phyloP scores from a whole-genome alignment of 345 rosid genomes.

The Gossypioides kirkii region DNA sequence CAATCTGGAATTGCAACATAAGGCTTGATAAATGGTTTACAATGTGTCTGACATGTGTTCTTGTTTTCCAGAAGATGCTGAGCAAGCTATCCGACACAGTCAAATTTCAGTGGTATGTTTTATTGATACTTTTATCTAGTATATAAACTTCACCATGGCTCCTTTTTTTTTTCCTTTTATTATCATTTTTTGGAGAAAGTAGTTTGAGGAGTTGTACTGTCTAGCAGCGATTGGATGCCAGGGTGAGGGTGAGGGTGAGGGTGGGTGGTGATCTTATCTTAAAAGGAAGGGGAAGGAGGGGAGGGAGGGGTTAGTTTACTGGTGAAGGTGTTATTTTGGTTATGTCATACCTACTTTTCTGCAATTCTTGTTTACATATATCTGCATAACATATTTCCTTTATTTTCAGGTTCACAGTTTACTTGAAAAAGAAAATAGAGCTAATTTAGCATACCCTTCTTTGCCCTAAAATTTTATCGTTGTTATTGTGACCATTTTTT shows the following conservation, averaged over 20 bases:
- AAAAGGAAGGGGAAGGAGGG: neutral
- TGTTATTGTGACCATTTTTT: neutral
- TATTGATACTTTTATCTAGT: neutral
- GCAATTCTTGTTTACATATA: no score
- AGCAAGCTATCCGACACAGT: constrained; percentile 33
- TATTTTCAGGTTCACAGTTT: neutral
- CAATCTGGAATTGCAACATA: neutral
- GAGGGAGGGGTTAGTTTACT: neutral
- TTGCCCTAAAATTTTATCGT: neutral
- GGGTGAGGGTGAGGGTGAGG: no score
- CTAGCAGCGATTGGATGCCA: neutral
- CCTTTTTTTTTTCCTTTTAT: neutral
- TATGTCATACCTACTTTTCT: neutral
- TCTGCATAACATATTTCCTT: neutral
- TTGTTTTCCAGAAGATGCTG: constrained; percentile 46
- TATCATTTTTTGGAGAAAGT: neutral
- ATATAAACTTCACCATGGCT: neutral
- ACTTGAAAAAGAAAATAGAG: neutral
- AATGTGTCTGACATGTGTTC: constrained; percentile 14
- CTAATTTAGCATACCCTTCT: neutral
- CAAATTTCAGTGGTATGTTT: constrained; percentile 51
- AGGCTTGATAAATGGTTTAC: constrained; percentile 9
- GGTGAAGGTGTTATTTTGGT: neutral
- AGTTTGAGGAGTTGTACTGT: no score
- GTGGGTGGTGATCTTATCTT: neutral